Evolutionary conservation across 2,329 filamentous ascomycete genomes (phyloP), one percentile per base, ranked within the genome.

Genomic region (Triangularia verruculosa): DNA sequence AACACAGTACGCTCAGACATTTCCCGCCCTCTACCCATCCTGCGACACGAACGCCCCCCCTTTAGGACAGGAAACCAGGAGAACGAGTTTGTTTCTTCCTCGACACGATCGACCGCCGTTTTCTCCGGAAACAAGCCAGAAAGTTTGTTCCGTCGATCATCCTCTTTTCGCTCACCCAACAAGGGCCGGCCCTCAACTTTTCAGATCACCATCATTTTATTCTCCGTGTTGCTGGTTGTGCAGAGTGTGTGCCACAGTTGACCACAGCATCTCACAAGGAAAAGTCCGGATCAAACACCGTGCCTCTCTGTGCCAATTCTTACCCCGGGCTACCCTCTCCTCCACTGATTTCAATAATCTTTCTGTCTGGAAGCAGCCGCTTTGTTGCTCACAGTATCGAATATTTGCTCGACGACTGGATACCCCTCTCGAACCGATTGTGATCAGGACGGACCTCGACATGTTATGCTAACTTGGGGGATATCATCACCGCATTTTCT

Each of bases 91-190:
- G 72, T 75, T 75, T 74, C 70, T 70, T 67, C 69, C 64, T 66
- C 69, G 64, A 67, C 70, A 68, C 69, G 64, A 67, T 68, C 67
- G 63, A 66, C 68, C 70, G 65, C 69, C 64, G 68, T 64, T 58
- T 64, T 68, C 59, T n/a, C 65, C 58, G 67, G 67, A 72, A 70
- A 70, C 67, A 67, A 62, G 20, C 61, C 66, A 61, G 68, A 20
- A 39, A 69, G 66, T 72, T 72, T 72, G 71, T 76, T 76, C 73
- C 69, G 76, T 72, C 73, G 75, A 78, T 78, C 76, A 71, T 69
- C 67, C 64, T 69, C 64, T 57, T 68, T 57, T 63, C n/a, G 57
- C 60, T 39, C 24, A n/a, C 69, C 69, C 63, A 70, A 63, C 69
- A 72, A 73, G 71, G 73, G 73, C 75, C 66, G 72, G 74, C 66